These are phyloP conservation scores for Hippophae rhamnoides DNA, from an alignment of 306 rosid species.

Conservation along the genomic window DNA sequence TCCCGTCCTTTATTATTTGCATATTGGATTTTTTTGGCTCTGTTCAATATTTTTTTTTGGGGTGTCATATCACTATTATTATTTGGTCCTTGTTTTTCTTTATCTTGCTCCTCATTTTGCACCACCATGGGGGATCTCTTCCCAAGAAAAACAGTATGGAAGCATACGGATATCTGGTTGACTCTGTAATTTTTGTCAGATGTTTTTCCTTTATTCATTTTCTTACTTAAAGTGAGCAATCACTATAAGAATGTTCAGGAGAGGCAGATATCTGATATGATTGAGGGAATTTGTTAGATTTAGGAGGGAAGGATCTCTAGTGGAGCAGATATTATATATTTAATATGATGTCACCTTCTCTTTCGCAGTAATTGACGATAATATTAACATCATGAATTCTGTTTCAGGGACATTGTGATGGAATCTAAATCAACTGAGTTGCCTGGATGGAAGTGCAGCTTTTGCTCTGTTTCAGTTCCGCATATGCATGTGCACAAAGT, in stretches of 20 bases:
- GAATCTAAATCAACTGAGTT: slow-evolving; percentile 47
- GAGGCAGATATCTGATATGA: no score
- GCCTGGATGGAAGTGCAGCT: slow-evolving; percentile 44
- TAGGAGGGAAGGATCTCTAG: slow-evolving; percentile 9
- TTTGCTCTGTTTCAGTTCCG: slow-evolving; percentile 47
- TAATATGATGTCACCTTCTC: slow-evolving; percentile 6
- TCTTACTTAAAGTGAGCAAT: no score
- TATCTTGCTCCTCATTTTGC: no score
- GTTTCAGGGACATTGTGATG: slow-evolving; percentile 68
- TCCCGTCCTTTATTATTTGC: slow-evolving; percentile 19
- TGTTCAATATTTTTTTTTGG: background rate
- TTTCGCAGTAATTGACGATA: slow-evolving; percentile 7
- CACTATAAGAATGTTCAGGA: no score
- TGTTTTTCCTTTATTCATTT: no score
- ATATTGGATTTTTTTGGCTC: background rate
- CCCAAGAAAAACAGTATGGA: no score
- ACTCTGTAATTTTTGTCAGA: no score
- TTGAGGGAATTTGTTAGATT: no score
- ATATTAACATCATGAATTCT: slow-evolving; percentile 17
- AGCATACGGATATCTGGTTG: no score
- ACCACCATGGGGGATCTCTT: no score
- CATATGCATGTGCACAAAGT: slow-evolving; percentile 83
- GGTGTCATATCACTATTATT: no score
- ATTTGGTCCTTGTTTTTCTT: no score
- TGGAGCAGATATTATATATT: slow-evolving; percentile 9